Conservation (phyloP, 169 alveolate species). For the Plasmodium gonderi region DNA sequence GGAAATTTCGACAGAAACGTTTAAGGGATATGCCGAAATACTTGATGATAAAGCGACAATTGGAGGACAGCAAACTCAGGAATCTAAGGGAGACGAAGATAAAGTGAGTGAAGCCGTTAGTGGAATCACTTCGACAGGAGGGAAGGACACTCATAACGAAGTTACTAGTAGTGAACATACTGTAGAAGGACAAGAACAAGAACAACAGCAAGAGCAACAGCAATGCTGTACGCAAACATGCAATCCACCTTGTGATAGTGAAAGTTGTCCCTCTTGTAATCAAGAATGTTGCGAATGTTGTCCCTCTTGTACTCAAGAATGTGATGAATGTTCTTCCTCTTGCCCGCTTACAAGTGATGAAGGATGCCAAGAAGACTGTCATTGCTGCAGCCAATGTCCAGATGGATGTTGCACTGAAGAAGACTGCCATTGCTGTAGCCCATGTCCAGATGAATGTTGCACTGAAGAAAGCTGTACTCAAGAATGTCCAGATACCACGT, state of each 20-base stretch:
- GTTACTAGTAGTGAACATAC: not conserved
- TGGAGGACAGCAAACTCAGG: not conserved
- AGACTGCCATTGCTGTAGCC: not conserved
- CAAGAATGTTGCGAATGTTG: not conserved
- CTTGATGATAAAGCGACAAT: no score
- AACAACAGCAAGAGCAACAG: not conserved
- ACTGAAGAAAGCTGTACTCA: not conserved
- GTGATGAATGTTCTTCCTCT: not conserved
- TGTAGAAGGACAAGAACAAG: not conserved
- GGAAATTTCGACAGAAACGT: no score
- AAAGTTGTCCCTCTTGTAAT: not conserved
- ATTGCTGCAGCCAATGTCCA: not conserved
- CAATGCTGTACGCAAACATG: no score
- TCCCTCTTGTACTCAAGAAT: not conserved
- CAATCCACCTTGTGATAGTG: not conserved
- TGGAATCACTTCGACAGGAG: no score
- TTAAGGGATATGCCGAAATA: no score
- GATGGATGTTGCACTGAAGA: not conserved
- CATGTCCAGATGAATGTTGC: not conserved
- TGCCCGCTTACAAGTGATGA: not conserved
- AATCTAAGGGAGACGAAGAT: not conserved
- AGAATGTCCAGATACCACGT: not conserved
- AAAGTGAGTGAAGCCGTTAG: not conserved
- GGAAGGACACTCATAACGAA: not conserved
- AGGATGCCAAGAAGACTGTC: no score